These are phyloP conservation scores for Chlorella sorokiniana DNA, from an alignment of 139 green algal species.

Conservation along the genomic window DNA sequence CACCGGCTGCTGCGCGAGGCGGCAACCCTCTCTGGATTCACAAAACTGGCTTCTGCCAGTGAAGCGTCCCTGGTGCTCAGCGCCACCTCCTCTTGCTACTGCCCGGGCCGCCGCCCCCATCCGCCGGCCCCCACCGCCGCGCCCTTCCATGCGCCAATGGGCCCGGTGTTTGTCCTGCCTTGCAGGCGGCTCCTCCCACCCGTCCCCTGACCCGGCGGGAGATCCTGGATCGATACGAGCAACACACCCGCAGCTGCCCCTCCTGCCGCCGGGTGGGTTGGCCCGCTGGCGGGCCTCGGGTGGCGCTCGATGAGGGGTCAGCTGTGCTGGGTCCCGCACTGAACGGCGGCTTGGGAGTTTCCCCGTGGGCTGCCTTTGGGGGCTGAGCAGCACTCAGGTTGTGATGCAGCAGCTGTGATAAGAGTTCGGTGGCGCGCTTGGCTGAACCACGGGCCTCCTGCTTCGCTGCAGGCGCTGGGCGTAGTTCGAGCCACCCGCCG, in stretches of 20 bases:
- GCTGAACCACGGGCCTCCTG: neutral
- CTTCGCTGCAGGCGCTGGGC: neutral
- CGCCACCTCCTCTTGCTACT: neutral
- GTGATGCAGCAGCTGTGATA: neutral
- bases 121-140: neutral
- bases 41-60: no score
- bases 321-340: neutral
- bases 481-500: neutral
- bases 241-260: conserved; percentile 50
- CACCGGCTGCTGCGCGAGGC: neutral
- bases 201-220: conserved; percentile 21
- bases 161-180: neutral
- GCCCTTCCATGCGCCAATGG: neutral
- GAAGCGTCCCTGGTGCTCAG: no score
- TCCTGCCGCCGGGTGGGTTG: conserved; percentile 36
- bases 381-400: neutral
- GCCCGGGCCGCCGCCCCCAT: neutral
- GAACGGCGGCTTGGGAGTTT: no score
- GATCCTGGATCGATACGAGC: conserved; percentile 39
- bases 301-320: neutral
- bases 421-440: neutral
- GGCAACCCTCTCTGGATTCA: neutral
- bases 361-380: no score
- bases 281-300: neutral
- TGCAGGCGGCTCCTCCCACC: neutral